Base-by-base conservation (phyloP, 345 rosid genomes). In the Conringia planisiliqua region DNA sequence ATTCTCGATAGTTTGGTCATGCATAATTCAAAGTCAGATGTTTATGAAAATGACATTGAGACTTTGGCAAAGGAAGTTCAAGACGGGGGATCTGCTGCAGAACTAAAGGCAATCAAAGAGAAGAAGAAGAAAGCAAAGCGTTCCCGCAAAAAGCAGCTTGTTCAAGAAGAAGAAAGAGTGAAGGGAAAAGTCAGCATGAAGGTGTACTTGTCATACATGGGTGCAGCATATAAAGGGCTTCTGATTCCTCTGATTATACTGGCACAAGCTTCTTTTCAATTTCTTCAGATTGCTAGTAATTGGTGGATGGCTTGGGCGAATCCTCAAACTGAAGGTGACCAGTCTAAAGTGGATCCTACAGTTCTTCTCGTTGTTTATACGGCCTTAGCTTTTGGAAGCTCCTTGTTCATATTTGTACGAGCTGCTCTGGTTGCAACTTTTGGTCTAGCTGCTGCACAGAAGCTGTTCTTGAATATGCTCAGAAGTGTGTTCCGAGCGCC, bases 271-370 rank as follows among this genome's bases (percentile, higher is more conserved):
- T 71, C 89, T 73, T 95, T 95, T 76, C 99, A 95, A 56, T 92
- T 95, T 82, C 99, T 95, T 70, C 99, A 95, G 84, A 95, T 95
- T 75, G 94, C 97, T 80, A 88, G 99, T 82, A 95, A 85, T 78
- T 95, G 99, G 99, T 95, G 99, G 99, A 95, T 95, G 99, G 99
- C 99, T 66, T 95, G 99, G 99, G 98, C 98, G 47, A 95, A 92
- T 82, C 99, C 99, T 69, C 99, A 92, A 75, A 90, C 93, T 13
- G 96, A 86, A 87, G 99, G 97, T 61, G 99, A 86, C 65, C 80
- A 81, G 66, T 84, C 99, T 30, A 95, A 87, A 85, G 97, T 89
- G 73, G 72, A 80, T 75, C 88, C 98, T 13, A 88, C 90, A 83
- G 86, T 85, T 77, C 96, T 95, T 76, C 86, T 95, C 38, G 73